Base-by-base conservation (phyloP, 116 monocot species). In the Zostera marina region DNA sequence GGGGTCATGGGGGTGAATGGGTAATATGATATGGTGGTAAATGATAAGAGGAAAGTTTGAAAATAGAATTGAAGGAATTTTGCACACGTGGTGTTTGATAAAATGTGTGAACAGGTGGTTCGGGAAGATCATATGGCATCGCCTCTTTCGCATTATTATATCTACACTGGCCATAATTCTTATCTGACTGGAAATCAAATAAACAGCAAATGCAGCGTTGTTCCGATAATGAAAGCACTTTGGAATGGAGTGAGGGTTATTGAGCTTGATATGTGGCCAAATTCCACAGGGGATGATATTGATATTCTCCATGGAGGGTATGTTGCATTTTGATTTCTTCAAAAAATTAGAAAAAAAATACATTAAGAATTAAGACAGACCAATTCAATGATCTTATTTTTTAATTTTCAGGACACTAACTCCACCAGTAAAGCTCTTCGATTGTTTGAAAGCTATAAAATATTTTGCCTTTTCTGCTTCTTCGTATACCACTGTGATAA, bases 181-280 rank as follows among this genome's bases (percentile, higher is more conserved):
- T 85, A 85, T 54, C 45, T 85, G 61, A 85, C 77, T 2, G 85
- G 85, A 16, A 85, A 85, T 67, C 85, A 85, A 56, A 77, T 80
- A 47, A 85, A 75, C 43, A 85, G 85, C 48, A 72, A 80, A 43
- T 80, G 77, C 74, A 85, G 85, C 54, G 85, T 74, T 43, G 70
- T 80, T 8, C 85, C 85, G 1, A 85, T 85, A 24, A 73, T 74
- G 43, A 77, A 72, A 42, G 81, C 85, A n/a, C 67, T 85, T 17
- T 53, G 70, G 38, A 85, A 67, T 65, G 85, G 85, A 20, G 81
- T 85, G 8, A 63, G 81, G 65, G 85, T 74, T 22, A 85, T 85
- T 56, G 85, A 85, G 48, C 70, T 85, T 9, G 85, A 85, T 73
- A 70, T 85, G 22, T 85, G 85, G 85, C 85, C 85, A 23, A 85